Percentiles rank a stretch among this genome's conserved stretches.
These are phyloP conservation scores for Mycocentrospora acerina DNA, from an alignment of 2,329 filamentous ascomycete genomes.

Conservation along the genomic window DNA sequence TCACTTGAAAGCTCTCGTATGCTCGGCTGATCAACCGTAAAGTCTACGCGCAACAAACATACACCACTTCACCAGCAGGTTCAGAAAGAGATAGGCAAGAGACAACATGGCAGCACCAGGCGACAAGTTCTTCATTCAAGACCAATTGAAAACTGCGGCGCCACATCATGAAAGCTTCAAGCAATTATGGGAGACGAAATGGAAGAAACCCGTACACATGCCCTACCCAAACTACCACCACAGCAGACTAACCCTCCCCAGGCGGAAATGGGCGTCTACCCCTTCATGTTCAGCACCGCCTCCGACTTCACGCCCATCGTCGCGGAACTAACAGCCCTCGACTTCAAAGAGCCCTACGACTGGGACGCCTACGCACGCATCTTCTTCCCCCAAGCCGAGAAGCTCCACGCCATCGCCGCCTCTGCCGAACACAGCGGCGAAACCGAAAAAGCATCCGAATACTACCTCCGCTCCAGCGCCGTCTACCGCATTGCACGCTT, in stretches of 20 bases:
- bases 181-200: constrained; percentile 71
- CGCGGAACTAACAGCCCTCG: constrained; percentile 59
- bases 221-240: neutral
- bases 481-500: constrained; percentile 75
- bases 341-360: constrained; percentile 65
- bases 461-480: constrained; percentile 59
- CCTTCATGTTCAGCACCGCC: constrained; percentile 71
- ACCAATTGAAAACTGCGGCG: constrained; percentile 45
- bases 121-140: constrained; percentile 50
- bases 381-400: constrained; percentile 62
- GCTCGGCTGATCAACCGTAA: no score
- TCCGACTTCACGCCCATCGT: constrained; percentile 73
- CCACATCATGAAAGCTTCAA: constrained; percentile 51
- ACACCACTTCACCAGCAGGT: neutral
- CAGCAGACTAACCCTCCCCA: neutral
- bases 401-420: constrained; percentile 57
- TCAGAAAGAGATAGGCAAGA: neutral
- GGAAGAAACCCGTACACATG: constrained; percentile 63
- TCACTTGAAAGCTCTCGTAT: no score
- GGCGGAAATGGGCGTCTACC: constrained; percentile 62
- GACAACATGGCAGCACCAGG: constrained; percentile 44
- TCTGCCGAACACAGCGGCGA: constrained; percentile 53
- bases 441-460: constrained; percentile 56
- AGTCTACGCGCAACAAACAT: no score
- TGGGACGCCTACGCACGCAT: constrained; percentile 64